A percentile compares a stretch with the other conserved stretches of the same genome.
Conservation (phyloP, 2,329 filamentous ascomycete genomes). For the Trichophyton schoenleinii region DNA sequence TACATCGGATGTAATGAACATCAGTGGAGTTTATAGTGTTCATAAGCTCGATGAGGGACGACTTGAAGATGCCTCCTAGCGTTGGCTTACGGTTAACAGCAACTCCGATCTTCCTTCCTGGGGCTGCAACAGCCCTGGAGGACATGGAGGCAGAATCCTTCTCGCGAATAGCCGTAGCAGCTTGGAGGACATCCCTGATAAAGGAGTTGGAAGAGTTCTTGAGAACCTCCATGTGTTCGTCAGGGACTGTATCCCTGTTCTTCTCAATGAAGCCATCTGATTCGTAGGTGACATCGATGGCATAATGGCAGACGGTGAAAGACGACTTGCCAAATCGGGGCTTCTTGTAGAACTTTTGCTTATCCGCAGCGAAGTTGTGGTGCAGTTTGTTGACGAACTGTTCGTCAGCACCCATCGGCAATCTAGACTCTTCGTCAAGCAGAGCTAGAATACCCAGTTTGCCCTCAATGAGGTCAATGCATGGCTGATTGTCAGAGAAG, state of each 20-base stretch:
- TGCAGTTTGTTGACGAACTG: conserved; percentile 95
- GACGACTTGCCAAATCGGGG: conserved; percentile 92
- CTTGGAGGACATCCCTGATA: conserved; percentile 69
- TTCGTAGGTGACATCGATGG: conserved; percentile 94
- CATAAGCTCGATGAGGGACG: conserved; percentile 96
- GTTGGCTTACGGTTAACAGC: conserved; percentile 94
- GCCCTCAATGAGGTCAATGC: conserved; percentile 95
- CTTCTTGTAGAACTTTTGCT: conserved; percentile 97
- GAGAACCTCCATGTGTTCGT: conserved; percentile 93
- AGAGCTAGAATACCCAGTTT: conserved; percentile 88
- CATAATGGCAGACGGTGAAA: conserved; percentile 97
- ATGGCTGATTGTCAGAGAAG: conserved; percentile 97
- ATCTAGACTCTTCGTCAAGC: conserved; percentile 86
- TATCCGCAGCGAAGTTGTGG: conserved; percentile 78
- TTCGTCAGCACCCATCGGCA: conserved; percentile 95
- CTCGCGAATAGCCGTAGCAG: conserved; percentile 74
- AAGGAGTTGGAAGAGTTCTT: conserved; percentile 74
- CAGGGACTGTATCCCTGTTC: conserved; percentile 95
- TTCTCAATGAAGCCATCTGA: conserved; percentile 99
- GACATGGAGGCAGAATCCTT: conserved; percentile 59
- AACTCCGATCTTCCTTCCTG: conserved; percentile 75
- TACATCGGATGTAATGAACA: conserved; percentile 97
- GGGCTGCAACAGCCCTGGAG: conserved; percentile 59
- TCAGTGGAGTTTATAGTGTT: conserved; percentile 94
- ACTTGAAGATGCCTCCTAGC: conserved; percentile 96